Conservation (phyloP, 1,284 basidiomycete species). For the Fistulinella cinereoalba region DNA sequence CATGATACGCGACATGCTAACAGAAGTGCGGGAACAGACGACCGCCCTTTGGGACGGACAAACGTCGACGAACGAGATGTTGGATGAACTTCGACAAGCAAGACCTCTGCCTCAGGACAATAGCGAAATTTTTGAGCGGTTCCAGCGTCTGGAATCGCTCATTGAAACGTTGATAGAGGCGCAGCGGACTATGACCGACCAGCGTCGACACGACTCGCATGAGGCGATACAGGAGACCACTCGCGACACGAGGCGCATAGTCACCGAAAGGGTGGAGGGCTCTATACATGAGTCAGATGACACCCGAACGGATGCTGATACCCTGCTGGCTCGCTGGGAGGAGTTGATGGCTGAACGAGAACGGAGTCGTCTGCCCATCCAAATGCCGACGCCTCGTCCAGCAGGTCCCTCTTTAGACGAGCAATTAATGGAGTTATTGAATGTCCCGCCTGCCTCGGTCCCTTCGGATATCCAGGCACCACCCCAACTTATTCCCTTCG, state of each 20-base stretch:
- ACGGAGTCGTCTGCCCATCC: slow-evolving; percentile 32
- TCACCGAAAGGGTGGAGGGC: slow-evolving; percentile 9
- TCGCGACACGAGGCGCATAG: neutral
- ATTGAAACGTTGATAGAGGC: slow-evolving; percentile 34
- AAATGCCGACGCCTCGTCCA: slow-evolving; percentile 41
- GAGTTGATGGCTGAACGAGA: slow-evolving; percentile 19
- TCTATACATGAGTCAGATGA: slow-evolving; percentile 29
- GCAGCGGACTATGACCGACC: slow-evolving; percentile 3
- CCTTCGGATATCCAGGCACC: slow-evolving; percentile 46
- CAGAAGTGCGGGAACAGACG: slow-evolving; percentile 51
- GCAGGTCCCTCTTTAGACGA: slow-evolving; percentile 53
- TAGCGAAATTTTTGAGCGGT: slow-evolving; percentile 37
- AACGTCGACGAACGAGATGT: slow-evolving; percentile 47
- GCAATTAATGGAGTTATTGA: slow-evolving; percentile 57
- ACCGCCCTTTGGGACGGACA: slow-evolving; percentile 58
- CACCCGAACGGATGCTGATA: slow-evolving; percentile 27
- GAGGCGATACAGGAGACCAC: no score
- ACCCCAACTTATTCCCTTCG: slow-evolving; percentile 52
- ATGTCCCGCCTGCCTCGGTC: slow-evolving; percentile 40
- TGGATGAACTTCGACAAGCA: slow-evolving; percentile 42
- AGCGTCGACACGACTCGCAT: no score
- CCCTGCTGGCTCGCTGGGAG: slow-evolving; percentile 23
- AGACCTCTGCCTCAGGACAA: slow-evolving; percentile 28
- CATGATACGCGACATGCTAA: slow-evolving; percentile 45
- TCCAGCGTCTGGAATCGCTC: slow-evolving; percentile 42